These are phyloP conservation scores for Boletus vinaceobasis DNA, from an alignment of 768 basidiomycete species.

Conservation along the genomic window DNA sequence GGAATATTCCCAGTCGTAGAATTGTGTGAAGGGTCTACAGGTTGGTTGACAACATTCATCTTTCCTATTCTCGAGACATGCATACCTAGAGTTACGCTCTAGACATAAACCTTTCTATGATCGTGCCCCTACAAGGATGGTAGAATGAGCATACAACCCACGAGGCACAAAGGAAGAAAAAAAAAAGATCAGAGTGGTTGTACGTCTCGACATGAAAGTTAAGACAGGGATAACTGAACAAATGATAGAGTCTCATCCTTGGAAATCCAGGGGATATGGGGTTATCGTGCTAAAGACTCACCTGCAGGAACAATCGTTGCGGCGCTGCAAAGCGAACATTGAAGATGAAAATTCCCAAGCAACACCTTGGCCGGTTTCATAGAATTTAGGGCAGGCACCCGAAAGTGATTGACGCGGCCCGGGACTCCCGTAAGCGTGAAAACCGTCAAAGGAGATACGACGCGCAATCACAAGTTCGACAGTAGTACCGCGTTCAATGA, in stretches of 20 bases:
- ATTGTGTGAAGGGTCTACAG: not conserved
- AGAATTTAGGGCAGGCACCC: no score
- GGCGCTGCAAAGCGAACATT: no score
- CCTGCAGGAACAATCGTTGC: not conserved
- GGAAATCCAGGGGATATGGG: not conserved
- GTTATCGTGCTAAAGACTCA: not conserved
- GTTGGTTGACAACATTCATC: not conserved
- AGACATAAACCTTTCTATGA: not conserved
- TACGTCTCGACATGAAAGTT: conserved; percentile 23
- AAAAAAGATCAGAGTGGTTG: not conserved
- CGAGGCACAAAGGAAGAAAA: not conserved
- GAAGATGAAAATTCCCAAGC: no score
- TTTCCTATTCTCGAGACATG: not conserved
- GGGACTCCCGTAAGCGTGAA: no score
- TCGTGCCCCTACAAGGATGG: not conserved
- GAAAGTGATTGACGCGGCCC: no score
- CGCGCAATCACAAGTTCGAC: not conserved
- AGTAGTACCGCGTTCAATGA: not conserved
- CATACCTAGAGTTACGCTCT: not conserved
- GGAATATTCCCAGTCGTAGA: not conserved
- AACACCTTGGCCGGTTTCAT: no score
- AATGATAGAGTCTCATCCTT: conserved; percentile 18
- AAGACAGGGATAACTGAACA: conserved; percentile 33
- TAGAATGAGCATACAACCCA: not conserved
- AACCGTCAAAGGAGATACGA: not conserved